Evolutionary conservation across 1,284 basidiomycete species (phyloP).

Genomic region (Microbotryum violaceum): DNA sequence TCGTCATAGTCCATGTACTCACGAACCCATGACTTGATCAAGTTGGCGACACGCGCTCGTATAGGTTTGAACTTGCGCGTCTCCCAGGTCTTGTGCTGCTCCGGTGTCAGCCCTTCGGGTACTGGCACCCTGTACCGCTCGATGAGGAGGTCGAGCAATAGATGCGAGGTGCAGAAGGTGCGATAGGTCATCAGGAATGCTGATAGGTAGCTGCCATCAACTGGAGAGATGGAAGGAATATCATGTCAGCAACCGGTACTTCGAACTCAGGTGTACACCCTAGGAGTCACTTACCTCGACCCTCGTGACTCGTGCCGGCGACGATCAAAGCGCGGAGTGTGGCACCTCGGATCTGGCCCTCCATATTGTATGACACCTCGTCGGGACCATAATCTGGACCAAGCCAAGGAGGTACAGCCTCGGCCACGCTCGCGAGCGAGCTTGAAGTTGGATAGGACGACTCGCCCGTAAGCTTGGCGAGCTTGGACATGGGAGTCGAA

Average conservation of each 20-base stretch:
- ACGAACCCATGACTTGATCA: constrained; percentile 45
- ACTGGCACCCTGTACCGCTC: constrained; percentile 72
- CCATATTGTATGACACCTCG: constrained; percentile 76
- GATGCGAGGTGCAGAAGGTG: constrained; percentile 80
- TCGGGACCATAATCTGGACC: constrained; percentile 66
- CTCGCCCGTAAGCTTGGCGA: constrained; percentile 66
- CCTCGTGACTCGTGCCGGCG: constrained; percentile 79
- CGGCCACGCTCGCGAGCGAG: constrained; percentile 1
- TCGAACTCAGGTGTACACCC: constrained; percentile 1
- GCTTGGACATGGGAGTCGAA: constrained; percentile 43
- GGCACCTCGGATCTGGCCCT: constrained; percentile 73
- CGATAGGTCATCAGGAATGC: constrained; percentile 97
- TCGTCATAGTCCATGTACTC: constrained; percentile 42
- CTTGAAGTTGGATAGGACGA: constrained; percentile 45
- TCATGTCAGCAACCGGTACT: constrained; percentile 18
- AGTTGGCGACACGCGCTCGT: constrained; percentile 52
- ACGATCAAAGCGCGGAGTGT: constrained; percentile 79
- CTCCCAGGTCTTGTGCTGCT: constrained; percentile 72
- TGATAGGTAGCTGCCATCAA: constrained; percentile 72
- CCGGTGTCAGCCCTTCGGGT: constrained; percentile 58
- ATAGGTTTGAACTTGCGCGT: constrained; percentile 83
- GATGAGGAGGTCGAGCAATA: constrained; percentile 77
- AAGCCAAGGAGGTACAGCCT: constrained; percentile 44
- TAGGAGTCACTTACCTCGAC: constrained; percentile 23
- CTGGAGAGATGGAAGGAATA: constrained; percentile 22